Conservation (phyloP, 352 stramenopile genomes). For the Thalassiosira hispida region DNA sequence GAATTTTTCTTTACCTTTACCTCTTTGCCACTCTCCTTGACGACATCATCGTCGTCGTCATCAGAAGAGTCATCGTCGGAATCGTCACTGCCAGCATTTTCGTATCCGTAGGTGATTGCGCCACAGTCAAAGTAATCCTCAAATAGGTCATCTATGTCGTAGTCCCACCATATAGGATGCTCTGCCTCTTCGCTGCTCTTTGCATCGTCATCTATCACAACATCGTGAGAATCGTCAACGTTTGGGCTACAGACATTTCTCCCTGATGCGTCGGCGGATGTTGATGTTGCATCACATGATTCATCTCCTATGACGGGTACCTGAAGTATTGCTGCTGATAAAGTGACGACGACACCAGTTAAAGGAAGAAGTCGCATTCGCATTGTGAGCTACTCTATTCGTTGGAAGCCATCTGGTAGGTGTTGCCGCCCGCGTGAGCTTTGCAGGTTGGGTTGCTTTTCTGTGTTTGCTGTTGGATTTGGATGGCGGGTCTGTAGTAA, state of each 20-base stretch:
- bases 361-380: neutral
- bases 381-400: neutral
- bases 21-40: neutral
- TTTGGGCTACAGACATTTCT: neutral
- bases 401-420: too few species aligned
- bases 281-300: conserved; percentile 7
- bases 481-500: too few species aligned
- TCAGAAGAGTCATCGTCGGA: neutral
- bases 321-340: neutral
- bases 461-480: too few species aligned
- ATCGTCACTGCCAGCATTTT: neutral
- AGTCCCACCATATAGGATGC: conserved; percentile 27
- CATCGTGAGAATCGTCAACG: neutral
- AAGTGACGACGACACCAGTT: neutral
- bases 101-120: conserved; percentile 12
- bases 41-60: neutral
- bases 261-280: neutral
- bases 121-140: conserved; percentile 24
- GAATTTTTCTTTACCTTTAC: neutral
- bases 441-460: too few species aligned
- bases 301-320: neutral
- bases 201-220: neutral
- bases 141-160: conserved; percentile 28
- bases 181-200: conserved; percentile 5
- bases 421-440: too few species aligned